A percentile compares a stretch with the other conserved stretches of the same genome.
Conservation (phyloP, 2,329 filamentous ascomycete genomes). For the Xylaria hypoxylon region DNA sequence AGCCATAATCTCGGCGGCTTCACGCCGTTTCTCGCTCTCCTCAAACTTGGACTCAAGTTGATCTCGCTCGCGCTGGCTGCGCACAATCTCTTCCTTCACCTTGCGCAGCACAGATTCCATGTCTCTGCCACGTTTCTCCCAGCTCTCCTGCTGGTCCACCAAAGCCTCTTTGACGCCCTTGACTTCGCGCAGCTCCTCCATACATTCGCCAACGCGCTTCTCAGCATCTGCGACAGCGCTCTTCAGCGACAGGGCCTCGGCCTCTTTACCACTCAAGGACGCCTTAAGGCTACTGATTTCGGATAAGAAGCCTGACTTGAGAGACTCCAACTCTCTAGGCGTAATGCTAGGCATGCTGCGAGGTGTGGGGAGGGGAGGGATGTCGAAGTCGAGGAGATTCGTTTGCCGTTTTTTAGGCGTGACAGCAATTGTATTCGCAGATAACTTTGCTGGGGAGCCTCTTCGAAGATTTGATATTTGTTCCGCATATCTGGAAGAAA, state of each 20-base stretch:
- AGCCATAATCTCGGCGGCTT: constrained; percentile 79
- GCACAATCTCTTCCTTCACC: constrained; percentile 83
- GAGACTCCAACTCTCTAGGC: constrained; percentile 88
- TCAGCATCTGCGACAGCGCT: constrained; percentile 90
- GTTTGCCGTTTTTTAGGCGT: constrained; percentile 69
- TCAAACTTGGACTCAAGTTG: constrained; percentile 80
- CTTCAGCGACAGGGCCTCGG: constrained; percentile 88
- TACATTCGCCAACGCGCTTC: constrained; percentile 86
- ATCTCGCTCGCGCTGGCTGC: constrained; percentile 83
- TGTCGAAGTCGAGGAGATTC: constrained; percentile 88
- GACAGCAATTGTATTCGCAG: constrained; percentile 45
- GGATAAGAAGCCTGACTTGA: constrained; percentile 90
- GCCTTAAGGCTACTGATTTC: constrained; percentile 96
- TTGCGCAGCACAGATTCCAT: constrained; percentile 85
- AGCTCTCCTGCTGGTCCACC: constrained; percentile 79
- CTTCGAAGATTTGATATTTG: constrained; percentile 56
- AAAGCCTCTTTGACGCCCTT: constrained; percentile 76
- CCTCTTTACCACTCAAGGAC: constrained; percentile 90
- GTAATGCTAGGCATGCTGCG: constrained; percentile 91
- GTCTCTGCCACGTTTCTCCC: constrained; percentile 86
- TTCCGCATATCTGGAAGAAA: constrained; percentile 46
- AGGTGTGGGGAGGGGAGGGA: constrained; percentile 92
- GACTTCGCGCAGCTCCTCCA: constrained; percentile 86
- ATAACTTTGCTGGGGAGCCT: constrained; percentile 60
- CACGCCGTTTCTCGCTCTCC: constrained; percentile 78